phyloP scores from a whole-genome alignment of 306 rosid genomes.

The Cercis canadensis region DNA sequence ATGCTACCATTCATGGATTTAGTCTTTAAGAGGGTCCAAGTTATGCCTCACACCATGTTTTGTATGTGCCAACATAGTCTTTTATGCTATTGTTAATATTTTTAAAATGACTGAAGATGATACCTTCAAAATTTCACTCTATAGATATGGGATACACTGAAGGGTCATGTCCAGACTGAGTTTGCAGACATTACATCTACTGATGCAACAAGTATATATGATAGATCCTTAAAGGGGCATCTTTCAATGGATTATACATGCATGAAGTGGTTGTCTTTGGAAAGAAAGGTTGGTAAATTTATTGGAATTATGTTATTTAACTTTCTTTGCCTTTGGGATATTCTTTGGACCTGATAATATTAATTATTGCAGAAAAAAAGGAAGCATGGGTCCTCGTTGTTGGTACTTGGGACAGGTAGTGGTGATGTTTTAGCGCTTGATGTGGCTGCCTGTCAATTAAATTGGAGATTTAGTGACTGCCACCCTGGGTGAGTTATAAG shows the following conservation, averaged over 20 bases:
- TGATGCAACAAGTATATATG: constrained; percentile 51
- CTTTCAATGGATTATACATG: constrained; percentile 93
- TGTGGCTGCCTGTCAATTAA: constrained; percentile 77
- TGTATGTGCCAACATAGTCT: neutral
- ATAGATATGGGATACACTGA: constrained; percentile 89
- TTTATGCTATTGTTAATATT: neutral
- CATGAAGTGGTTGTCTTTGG: constrained; percentile 84
- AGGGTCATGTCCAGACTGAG: constrained; percentile 86
- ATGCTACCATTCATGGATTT: neutral
- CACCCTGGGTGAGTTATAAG: constrained; percentile 80
- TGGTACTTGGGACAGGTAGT: constrained; percentile 89
- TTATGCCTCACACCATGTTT: neutral
- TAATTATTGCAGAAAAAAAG: constrained; percentile 69
- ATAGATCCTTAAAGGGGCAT: constrained; percentile 72
- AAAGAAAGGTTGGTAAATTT: constrained; percentile 62
- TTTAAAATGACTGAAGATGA: constrained; percentile 15
- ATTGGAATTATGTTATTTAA: neutral
- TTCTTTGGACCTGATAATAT: constrained; percentile 9
- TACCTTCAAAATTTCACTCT: constrained; percentile 22
- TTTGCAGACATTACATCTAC: constrained; percentile 72
- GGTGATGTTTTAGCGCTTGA: constrained; percentile 89
- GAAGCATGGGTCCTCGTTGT: constrained; percentile 68
- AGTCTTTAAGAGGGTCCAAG: neutral
- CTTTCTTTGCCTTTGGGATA: neutral
- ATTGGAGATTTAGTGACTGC: constrained; percentile 82